These are phyloP conservation scores for Phoma sp. DNA, from an alignment of 2,329 filamentous ascomycete genomes.

Conservation along the genomic window DNA sequence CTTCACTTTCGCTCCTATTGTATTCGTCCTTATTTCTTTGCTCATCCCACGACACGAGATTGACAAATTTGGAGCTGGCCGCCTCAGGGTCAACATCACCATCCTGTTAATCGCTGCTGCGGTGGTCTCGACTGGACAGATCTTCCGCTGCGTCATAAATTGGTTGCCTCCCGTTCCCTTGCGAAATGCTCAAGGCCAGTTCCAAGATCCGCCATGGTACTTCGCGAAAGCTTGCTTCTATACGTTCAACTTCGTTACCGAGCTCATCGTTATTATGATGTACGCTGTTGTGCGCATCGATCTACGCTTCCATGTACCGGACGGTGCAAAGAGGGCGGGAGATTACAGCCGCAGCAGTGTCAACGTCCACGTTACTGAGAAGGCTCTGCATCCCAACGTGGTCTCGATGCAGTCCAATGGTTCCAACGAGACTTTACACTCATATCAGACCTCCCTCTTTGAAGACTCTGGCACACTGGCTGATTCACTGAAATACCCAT, in stretches of 20 bases:
- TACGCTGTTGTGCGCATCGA: slow-evolving; percentile 76
- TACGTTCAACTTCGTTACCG: slow-evolving; percentile 77
- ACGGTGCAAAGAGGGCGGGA: slow-evolving; percentile 64
- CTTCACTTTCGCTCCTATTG: slow-evolving; percentile 70
- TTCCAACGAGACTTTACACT: slow-evolving; percentile 38
- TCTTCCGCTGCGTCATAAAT: slow-evolving; percentile 68
- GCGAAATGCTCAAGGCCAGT: slow-evolving; percentile 55
- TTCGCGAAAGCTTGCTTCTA: slow-evolving; percentile 78
- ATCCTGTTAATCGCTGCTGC: slow-evolving; percentile 67
- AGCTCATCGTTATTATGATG: slow-evolving; percentile 71
- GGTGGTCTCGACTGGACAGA: slow-evolving; percentile 70
- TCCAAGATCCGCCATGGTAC: slow-evolving; percentile 65
- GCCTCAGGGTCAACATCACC: slow-evolving; percentile 69
- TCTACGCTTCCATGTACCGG: slow-evolving; percentile 75
- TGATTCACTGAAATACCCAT: slow-evolving; percentile 41
- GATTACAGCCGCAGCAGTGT: slow-evolving; percentile 38
- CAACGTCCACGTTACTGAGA: slow-evolving; percentile 29
- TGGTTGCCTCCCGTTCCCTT: slow-evolving; percentile 58
- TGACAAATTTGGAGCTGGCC: slow-evolving; percentile 71
- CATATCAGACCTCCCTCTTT: slow-evolving; percentile 39
- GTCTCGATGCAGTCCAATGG: slow-evolving; percentile 22
- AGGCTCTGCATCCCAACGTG: slow-evolving; percentile 26
- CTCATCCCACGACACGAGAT: slow-evolving; percentile 52
- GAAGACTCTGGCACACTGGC: slow-evolving; percentile 42
- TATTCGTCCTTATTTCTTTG: slow-evolving; percentile 59